phyloP scores from a whole-genome alignment of 148 eudicot species.

The Camellia lanceoleosa region DNA sequence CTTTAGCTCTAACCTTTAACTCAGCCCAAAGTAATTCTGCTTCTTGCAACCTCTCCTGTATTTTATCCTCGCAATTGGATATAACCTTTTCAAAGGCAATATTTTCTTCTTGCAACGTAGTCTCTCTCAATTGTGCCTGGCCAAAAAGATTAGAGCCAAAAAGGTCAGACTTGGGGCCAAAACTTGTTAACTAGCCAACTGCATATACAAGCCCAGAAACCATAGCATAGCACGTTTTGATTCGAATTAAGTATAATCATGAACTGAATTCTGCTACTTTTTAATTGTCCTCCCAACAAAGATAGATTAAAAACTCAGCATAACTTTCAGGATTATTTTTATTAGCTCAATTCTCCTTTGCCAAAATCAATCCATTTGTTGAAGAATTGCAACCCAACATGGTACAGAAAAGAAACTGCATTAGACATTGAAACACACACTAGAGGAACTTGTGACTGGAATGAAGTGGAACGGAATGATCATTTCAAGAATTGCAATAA shows the following conservation, averaged over 20 bases:
- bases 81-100: conserved; percentile 71
- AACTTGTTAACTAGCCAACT: background rate
- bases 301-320: background rate
- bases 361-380: background rate
- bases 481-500: background rate
- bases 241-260: background rate
- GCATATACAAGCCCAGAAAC: background rate
- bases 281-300: background rate
- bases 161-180: conserved; percentile 8
- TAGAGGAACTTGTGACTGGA: too few relatives aligned
- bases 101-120: conserved; percentile 72
- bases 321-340: background rate
- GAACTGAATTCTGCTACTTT: background rate
- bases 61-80: conserved; percentile 61
- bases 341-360: background rate
- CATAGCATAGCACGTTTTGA: background rate
- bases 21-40: conserved; percentile 48
- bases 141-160: conserved; percentile 8
- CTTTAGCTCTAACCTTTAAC: conserved; percentile 51
- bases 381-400: background rate
- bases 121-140: conserved; percentile 75
- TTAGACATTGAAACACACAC: background rate
- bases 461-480: too few relatives aligned
- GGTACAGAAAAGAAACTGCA: background rate
- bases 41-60: conserved; percentile 80